Percentiles rank a stretch among this genome's conserved stretches.
These are phyloP conservation scores for Styphnolobium japonicum DNA, from an alignment of 306 rosid genomes.

Conservation along the genomic window DNA sequence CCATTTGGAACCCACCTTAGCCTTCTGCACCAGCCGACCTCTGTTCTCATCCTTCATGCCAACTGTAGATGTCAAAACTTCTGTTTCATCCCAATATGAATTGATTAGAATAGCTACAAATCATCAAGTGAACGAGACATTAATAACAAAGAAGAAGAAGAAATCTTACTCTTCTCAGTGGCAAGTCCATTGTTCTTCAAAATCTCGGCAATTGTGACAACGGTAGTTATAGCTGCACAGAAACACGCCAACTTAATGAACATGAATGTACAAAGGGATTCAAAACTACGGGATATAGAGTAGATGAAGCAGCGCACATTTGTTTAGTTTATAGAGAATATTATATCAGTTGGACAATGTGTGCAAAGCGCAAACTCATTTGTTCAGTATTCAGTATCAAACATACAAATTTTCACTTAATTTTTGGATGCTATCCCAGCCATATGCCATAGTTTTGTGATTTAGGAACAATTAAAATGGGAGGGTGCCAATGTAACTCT, in stretches of 20 bases:
- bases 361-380: neutral
- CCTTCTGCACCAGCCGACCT: slow-evolving; percentile 90
- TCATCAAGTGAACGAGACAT: neutral
- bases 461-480: neutral
- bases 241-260: neutral
- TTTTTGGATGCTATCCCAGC: neutral
- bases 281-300: neutral
- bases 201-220: slow-evolving; percentile 92
- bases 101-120: slow-evolving; percentile 17
- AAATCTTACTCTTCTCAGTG: slow-evolving; percentile 74
- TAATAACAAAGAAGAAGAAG: neutral
- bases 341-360: neutral
- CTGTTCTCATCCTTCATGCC: slow-evolving; percentile 90
- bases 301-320: slow-evolving; percentile 10
- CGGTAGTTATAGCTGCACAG: slow-evolving; percentile 83
- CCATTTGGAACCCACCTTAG: slow-evolving; percentile 52
- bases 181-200: slow-evolving; percentile 94
- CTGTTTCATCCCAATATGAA: slow-evolving; percentile 44
- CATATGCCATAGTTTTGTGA: neutral
- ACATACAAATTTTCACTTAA: neutral
- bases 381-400: neutral
- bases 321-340: neutral
- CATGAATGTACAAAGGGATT: neutral
- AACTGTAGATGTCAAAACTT: slow-evolving; percentile 82
- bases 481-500: neutral